These are phyloP conservation scores for Beauveria rudraprayagi DNA, from an alignment of 2,329 filamentous ascomycete species.

Conservation along the genomic window DNA sequence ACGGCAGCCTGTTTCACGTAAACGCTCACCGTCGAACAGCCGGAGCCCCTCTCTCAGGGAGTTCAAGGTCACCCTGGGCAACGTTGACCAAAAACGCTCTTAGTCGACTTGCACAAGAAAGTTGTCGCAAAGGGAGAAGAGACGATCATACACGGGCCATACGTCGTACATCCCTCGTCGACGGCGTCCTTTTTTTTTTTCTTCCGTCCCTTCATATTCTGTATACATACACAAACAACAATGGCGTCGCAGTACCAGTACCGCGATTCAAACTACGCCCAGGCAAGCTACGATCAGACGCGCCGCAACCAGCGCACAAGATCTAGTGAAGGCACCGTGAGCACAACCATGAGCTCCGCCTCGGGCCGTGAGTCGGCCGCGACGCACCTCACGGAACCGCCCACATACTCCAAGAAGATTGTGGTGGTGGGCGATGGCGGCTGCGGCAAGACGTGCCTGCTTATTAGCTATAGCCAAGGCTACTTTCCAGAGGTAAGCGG, in stretches of 20 bases:
- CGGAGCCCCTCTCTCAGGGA: background rate
- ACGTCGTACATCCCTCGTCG: background rate
- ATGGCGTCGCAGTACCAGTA: conserved; percentile 49
- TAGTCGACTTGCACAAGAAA: background rate
- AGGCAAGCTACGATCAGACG: conserved; percentile 28
- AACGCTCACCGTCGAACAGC: background rate
- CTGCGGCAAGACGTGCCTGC: conserved; percentile 94
- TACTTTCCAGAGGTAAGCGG: conserved; percentile 89
- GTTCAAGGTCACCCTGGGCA: conserved; percentile 6
- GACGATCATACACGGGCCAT: background rate
- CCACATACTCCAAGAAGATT: conserved; percentile 96
- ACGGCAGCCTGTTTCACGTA: background rate
- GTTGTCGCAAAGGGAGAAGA: background rate
- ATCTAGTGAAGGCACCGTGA: conserved; percentile 84
- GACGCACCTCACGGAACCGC: conserved; percentile 83
- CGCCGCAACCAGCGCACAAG: conserved; percentile 48
- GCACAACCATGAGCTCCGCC: conserved; percentile 70
- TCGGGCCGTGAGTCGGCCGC: conserved; percentile 69
- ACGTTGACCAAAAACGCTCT: background rate
- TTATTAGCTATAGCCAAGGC: conserved; percentile 98
- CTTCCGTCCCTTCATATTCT: background rate
- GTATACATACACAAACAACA: conserved; percentile 9
- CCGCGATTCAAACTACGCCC: conserved; percentile 45
- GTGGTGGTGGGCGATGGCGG: conserved; percentile 97
- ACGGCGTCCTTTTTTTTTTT: background rate